Evolutionary conservation across 2,329 filamentous ascomycete genomes (phyloP).

Genomic region (Arthrinium puccinioides): DNA sequence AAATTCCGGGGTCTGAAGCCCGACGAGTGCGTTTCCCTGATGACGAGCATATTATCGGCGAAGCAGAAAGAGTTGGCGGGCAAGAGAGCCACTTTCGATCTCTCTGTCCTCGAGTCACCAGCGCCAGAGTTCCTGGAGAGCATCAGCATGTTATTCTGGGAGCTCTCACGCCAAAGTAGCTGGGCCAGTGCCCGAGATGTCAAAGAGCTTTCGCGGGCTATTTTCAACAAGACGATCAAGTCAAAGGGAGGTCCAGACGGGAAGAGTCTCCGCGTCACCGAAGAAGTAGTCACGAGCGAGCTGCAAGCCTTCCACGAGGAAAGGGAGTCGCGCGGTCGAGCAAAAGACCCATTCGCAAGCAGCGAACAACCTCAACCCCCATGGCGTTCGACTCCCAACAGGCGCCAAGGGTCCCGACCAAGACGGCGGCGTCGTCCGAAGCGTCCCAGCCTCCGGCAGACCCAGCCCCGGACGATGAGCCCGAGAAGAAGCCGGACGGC

Average conservation of each 20-base stretch:
- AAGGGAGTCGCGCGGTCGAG: not conserved
- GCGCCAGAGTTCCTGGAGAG: slow-evolving; percentile 14
- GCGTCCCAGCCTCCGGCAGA: too few relatives aligned
- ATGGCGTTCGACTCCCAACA: too few relatives aligned
- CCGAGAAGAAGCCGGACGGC: slow-evolving; percentile 7
- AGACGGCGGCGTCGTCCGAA: too few relatives aligned
- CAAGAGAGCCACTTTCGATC: slow-evolving; percentile 7
- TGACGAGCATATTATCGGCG: slow-evolving; percentile 24
- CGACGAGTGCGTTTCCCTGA: slow-evolving; percentile 33
- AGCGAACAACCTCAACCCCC: not conserved
- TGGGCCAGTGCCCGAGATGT: slow-evolving; percentile 63
- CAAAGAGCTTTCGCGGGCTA: slow-evolving; percentile 39
- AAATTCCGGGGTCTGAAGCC: slow-evolving; percentile 42
- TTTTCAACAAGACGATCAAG: slow-evolving; percentile 36
- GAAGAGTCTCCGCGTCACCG: slow-evolving; percentile 2
- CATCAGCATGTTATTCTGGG: slow-evolving; percentile 26
- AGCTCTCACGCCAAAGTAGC: slow-evolving; percentile 32
- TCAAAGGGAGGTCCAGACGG: slow-evolving; percentile 6
- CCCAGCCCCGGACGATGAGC: not conserved
- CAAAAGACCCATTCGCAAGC: not conserved
- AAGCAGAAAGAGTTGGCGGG: slow-evolving; percentile 17
- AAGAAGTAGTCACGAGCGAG: slow-evolving; percentile 4
- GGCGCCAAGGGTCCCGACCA: too few relatives aligned
- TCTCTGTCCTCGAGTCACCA: not conserved
- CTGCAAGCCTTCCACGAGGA: slow-evolving; percentile 6